Percentiles rank a stretch among this genome's conserved stretches.
These are phyloP conservation scores for Starmera amethionina DNA, from an alignment of 805 yeast genomes.

Conservation along the genomic window DNA sequence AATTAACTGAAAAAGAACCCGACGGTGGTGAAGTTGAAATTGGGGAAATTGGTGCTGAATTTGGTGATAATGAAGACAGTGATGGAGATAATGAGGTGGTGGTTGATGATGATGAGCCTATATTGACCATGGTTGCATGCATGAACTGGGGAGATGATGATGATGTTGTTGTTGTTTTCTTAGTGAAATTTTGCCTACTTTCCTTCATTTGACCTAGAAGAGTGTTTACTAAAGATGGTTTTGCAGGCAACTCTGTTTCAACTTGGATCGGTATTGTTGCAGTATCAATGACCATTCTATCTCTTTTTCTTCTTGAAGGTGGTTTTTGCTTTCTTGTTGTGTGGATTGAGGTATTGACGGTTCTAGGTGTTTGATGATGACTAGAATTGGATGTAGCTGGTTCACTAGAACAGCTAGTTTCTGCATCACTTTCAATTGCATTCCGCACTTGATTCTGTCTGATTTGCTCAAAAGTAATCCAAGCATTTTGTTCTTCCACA, in stretches of 20 bases:
- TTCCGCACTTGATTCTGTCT: conserved; percentile 1
- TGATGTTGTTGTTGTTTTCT: neutral
- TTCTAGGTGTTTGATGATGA: neutral
- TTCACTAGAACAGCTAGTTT: neutral
- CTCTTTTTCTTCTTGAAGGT: conserved; percentile 11
- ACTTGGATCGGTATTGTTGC: neutral
- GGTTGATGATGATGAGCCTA: neutral
- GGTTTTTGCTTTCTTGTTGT: conserved; percentile 9
- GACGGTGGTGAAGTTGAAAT: conserved; percentile 5
- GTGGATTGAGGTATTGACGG: neutral
- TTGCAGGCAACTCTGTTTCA: neutral
- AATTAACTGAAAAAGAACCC: neutral
- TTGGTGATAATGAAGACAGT: conserved; percentile 3
- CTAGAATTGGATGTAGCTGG: neutral
- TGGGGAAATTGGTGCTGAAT: conserved; percentile 4
- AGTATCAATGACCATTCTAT: neutral
- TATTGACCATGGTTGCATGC: neutral
- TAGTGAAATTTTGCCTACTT: neutral
- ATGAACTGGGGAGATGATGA: neutral
- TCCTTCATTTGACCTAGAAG: conserved; percentile 13
- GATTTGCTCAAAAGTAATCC: conserved; percentile 16
- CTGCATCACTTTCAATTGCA: neutral
- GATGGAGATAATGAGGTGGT: conserved; percentile 1
- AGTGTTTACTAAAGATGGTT: conserved; percentile 8
- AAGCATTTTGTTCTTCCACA: conserved; percentile 14